Percentiles rank a stretch among this genome's conserved stretches.
phyloP scores from a whole-genome alignment of 352 stramenopile genomes.

The Pythium graminicola region DNA sequence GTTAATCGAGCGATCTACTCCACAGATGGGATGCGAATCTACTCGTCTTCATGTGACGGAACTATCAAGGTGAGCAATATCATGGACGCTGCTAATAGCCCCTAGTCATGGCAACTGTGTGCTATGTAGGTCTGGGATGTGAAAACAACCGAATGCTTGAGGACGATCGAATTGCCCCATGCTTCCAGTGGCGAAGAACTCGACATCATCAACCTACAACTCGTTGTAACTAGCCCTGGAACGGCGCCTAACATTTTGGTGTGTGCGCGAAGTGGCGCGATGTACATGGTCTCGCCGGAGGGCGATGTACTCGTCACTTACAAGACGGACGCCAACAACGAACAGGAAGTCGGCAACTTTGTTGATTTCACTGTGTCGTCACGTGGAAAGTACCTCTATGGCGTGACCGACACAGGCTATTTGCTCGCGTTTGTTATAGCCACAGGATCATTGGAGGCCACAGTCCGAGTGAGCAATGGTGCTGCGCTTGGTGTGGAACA shows the following conservation, averaged over 20 bases:
- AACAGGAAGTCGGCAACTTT: conserved; percentile 73
- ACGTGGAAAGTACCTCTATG: conserved; percentile 81
- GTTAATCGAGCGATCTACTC: conserved; percentile 88
- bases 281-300: conserved; percentile 76
- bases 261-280: conserved; percentile 70
- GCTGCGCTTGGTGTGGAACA: conserved; percentile 76
- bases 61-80: conserved; percentile 61
- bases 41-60: conserved; percentile 88
- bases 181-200: conserved; percentile 50
- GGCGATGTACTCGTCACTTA: conserved; percentile 57
- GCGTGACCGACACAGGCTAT: conserved; percentile 80
- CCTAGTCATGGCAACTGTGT: not conserved
- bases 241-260: conserved; percentile 72
- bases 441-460: conserved; percentile 53
- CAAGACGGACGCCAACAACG: conserved; percentile 53
- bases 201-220: conserved; percentile 63
- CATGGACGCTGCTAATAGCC: not conserved
- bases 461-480: conserved; percentile 78
- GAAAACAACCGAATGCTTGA: conserved; percentile 76
- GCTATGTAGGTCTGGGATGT: conserved; percentile 66
- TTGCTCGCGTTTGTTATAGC: conserved; percentile 62
- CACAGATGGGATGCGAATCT: conserved; percentile 54
- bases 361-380: conserved; percentile 81
- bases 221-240: conserved; percentile 46
- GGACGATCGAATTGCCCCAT: conserved; percentile 62